phyloP scores from a whole-genome alignment of 2,329 filamentous ascomycete genomes.

The Penicillium sp. region DNA sequence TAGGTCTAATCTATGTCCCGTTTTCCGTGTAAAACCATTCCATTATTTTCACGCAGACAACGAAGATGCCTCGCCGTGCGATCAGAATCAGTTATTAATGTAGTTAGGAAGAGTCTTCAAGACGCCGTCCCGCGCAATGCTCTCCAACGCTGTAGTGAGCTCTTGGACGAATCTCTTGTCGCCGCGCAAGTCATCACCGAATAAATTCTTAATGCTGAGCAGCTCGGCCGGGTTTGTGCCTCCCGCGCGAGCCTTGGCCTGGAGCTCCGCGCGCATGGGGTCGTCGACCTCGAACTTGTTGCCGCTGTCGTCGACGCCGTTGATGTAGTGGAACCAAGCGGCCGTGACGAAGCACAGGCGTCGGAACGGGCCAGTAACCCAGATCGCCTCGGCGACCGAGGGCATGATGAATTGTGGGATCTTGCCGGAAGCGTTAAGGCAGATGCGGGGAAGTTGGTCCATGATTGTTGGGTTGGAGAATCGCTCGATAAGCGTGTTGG shows the following conservation, averaged over 20 bases:
- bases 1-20: neutral
- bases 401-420: constrained; percentile 46
- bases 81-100: constrained; percentile 26
- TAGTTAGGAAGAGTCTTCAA: constrained; percentile 51
- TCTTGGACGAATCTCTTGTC: constrained; percentile 48
- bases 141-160: constrained; percentile 46
- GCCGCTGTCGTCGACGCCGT: constrained; percentile 49
- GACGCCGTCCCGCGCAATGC: constrained; percentile 46
- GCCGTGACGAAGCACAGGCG: constrained; percentile 48
- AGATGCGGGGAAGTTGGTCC: constrained; percentile 52
- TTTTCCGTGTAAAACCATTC: neutral
- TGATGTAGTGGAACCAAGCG: constrained; percentile 51
- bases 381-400: constrained; percentile 41
- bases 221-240: constrained; percentile 41
- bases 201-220: constrained; percentile 47
- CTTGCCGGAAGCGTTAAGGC: constrained; percentile 53
- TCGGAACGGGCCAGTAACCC: constrained; percentile 42
- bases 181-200: constrained; percentile 49
- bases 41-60: neutral
- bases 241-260: constrained; percentile 44
- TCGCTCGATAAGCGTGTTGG: constrained; percentile 51
- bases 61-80: neutral
- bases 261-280: constrained; percentile 48
- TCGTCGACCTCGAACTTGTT: constrained; percentile 42
- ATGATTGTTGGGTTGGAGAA: constrained; percentile 56